A percentile compares a stretch with the other conserved stretches of the same genome.
Evolutionary conservation across 2,329 filamentous ascomycete species (phyloP).

Genomic region (Paraphaeosphaeria minitans): DNA sequence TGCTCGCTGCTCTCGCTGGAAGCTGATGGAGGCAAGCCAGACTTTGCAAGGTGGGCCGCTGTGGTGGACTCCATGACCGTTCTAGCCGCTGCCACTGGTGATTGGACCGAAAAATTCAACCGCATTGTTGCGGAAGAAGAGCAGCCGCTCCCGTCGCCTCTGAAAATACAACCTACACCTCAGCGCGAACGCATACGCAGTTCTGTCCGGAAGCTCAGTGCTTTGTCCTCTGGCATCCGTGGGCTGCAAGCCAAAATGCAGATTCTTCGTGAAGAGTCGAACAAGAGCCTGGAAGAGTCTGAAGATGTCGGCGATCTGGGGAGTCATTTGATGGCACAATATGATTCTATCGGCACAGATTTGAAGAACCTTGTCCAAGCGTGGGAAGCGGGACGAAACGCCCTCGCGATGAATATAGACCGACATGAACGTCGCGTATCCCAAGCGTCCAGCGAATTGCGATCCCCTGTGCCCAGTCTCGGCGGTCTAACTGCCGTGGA

Average conservation of each 20-base stretch:
- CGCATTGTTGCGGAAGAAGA: conserved; percentile 79
- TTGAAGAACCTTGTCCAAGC: conserved; percentile 64
- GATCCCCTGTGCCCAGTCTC: conserved; percentile 60
- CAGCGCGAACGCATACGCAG: conserved; percentile 83
- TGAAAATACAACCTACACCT: conserved; percentile 67
- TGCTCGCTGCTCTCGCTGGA: conserved; percentile 89
- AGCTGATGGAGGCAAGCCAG: conserved; percentile 75
- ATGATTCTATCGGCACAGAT: conserved; percentile 91
- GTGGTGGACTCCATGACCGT: conserved; percentile 75
- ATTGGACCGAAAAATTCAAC: conserved; percentile 69
- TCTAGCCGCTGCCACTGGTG: conserved; percentile 65
- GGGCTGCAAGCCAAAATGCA: conserved; percentile 95
- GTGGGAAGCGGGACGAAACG: conserved; percentile 71
- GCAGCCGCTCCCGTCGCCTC: conserved; percentile 59
- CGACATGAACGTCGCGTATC: conserved; percentile 70
- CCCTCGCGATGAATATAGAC: conserved; percentile 80
- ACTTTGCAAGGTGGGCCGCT: conserved; percentile 78
- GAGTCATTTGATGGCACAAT: conserved; percentile 80
- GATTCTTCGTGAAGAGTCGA: conserved; percentile 86
- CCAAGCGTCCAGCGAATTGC: conserved; percentile 55
- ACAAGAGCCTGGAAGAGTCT: conserved; percentile 75
- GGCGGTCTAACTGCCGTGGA: conserved; percentile 65
- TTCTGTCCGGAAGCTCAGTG: conserved; percentile 86
- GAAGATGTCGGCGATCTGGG: conserved; percentile 73
- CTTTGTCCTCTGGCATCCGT: conserved; percentile 86